phyloP scores from a whole-genome alignment of 192 early-diverging fungal genomes.

The Lobulomyces angularis region DNA sequence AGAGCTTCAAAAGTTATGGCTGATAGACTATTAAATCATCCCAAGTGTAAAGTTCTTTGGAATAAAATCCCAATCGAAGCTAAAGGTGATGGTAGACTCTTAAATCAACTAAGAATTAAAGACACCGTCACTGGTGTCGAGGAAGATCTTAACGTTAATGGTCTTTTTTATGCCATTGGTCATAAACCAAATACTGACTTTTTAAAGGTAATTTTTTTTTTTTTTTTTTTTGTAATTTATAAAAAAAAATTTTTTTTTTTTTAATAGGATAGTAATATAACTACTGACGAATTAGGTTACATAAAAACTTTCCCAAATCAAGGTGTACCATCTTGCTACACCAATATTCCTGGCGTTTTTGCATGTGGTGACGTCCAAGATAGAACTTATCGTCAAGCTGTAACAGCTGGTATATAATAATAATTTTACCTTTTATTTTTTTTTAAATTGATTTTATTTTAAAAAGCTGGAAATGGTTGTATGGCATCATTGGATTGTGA shows the following conservation, averaged over 20 bases:
- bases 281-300: slow-evolving; percentile 80
- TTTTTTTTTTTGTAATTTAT: too few species aligned
- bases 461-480: slow-evolving; percentile 69
- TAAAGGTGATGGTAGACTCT: slow-evolving; percentile 72
- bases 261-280: slow-evolving; percentile 53
- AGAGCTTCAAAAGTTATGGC: slow-evolving; percentile 98
- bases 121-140: slow-evolving; percentile 63
- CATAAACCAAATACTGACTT: slow-evolving; percentile 67
- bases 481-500: slow-evolving; percentile 97
- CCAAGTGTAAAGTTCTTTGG: slow-evolving; percentile 88
- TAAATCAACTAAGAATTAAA: slow-evolving; percentile 59
- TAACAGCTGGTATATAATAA: slow-evolving; percentile 63
- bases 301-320: slow-evolving; percentile 56
- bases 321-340: slow-evolving; percentile 58
- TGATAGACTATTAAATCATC: slow-evolving; percentile 64
- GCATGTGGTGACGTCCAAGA: slow-evolving; percentile 98
- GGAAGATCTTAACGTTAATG: slow-evolving; percentile 61
- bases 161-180: slow-evolving; percentile 97
- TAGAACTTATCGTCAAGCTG: slow-evolving; percentile 88
- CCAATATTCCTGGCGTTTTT: slow-evolving; percentile 86
- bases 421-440: neutral
- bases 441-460: slow-evolving; percentile 1
- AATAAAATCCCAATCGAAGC: slow-evolving; percentile 75
- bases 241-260: slow-evolving; percentile 9
- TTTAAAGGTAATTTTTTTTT: slow-evolving; percentile 11